Base-by-base conservation (phyloP, 116 monocot genomes). In the Cymodocea nodosa region DNA sequence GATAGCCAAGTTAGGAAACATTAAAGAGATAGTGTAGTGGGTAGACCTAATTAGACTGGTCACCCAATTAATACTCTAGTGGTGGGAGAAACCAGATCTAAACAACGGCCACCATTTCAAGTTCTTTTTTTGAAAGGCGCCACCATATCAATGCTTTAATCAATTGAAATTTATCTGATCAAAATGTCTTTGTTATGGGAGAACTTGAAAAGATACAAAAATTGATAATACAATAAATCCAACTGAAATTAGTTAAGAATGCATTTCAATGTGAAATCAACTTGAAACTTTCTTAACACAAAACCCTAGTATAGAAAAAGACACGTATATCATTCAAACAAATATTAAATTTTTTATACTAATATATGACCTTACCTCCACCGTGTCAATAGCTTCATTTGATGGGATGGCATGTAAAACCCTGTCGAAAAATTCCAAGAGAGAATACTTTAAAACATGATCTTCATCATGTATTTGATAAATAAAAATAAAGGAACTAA, bases 381-480 rank as follows among this genome's bases (percentile, higher is more conserved):
- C 95, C 30, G 83, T 97, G 67, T 97, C 90, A 68, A 97, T 87
- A 39, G 95, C 87, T 85, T 97, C 91, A 74, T 85, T 90, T 64
- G 88, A 76, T 70, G 97, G 91, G 75, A 97, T 97, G 15, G 88
- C 71, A 78, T 90, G 85, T 70, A 90, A 71, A 71, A 90, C 90
- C 79, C 95, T 95, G 90, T 53, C 79, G 74, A 0, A 20, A 83
- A 23, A 56, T 19, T 15, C 30, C 30, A 30, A 30, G 30, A 30
- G 5, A 19, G 23, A 19, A 56, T n/a, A 56, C 19, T 0, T 55
- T 15, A 55, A 20, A 55, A 55, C 5, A n/a, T 44, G 11, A 44
- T 30, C 44, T 8, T 44, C 44, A 44, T 11, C 44, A 44, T 11
- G 11, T 11, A 6, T 44, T 0, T 44, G 11, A 44, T 6, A 44